Conservation (phyloP, 169 alveolate genomes). For the Cryptosporidium xiaoi region DNA sequence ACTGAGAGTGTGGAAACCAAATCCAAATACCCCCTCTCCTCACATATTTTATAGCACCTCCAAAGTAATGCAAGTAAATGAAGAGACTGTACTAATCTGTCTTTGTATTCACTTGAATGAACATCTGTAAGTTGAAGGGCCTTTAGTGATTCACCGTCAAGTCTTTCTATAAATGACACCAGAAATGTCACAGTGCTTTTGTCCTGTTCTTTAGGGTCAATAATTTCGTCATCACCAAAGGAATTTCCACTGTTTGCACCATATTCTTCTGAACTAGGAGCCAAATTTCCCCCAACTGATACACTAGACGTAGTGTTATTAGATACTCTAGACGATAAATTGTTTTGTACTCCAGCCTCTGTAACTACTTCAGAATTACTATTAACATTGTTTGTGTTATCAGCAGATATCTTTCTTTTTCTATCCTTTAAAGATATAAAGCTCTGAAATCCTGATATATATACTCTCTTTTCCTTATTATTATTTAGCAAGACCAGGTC, state of each 20-base stretch:
- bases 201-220: slow-evolving; percentile 53
- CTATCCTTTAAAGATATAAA: slow-evolving; percentile 77
- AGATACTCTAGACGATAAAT: not conserved
- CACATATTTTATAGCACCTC: slow-evolving; percentile 51
- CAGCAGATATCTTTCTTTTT: slow-evolving; percentile 54
- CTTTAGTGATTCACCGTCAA: slow-evolving; percentile 87
- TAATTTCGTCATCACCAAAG: not conserved
- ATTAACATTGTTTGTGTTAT: not conserved
- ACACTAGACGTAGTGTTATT: not conserved
- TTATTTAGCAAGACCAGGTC: slow-evolving; percentile 23
- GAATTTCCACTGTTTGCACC: not conserved
- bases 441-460: slow-evolving; percentile 80
- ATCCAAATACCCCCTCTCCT: slow-evolving; percentile 31
- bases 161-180: slow-evolving; percentile 84
- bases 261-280: too few species aligned
- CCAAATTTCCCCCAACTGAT: too few species aligned
- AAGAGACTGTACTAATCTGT: slow-evolving; percentile 83
- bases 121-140: slow-evolving; percentile 88
- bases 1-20: slow-evolving; percentile 55
- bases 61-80: slow-evolving; percentile 79
- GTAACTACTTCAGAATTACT: not conserved
- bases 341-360: not conserved
- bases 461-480: slow-evolving; percentile 74
- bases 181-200: slow-evolving; percentile 80
- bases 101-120: slow-evolving; percentile 85